These are phyloP conservation scores for Penicillium paradoxum DNA, from an alignment of 495 filamentous ascomycete genomes.

Conservation along the genomic window DNA sequence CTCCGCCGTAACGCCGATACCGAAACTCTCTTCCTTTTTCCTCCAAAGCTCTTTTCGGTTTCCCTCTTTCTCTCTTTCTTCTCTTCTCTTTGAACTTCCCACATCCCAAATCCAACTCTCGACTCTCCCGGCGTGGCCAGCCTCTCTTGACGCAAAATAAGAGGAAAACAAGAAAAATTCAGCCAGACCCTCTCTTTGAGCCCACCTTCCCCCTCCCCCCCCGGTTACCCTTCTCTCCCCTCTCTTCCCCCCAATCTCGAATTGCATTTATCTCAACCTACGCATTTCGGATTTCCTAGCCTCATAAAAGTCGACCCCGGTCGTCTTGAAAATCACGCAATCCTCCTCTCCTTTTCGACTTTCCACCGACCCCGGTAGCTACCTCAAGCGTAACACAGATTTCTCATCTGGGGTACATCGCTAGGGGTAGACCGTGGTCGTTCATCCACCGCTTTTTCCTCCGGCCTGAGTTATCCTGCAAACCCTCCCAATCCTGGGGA, in stretches of 20 bases:
- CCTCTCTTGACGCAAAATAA: neutral
- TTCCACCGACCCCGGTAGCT: conserved; percentile 32
- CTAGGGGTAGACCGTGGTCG: conserved; percentile 43
- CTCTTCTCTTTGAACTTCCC: conserved; percentile 1
- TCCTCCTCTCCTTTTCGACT: conserved; percentile 9
- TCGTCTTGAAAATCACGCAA: conserved; percentile 11
- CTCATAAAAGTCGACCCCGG: conserved; percentile 4
- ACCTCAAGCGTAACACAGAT: conserved; percentile 46
- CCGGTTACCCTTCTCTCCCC: conserved; percentile 1
- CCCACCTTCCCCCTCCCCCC: too few species aligned
- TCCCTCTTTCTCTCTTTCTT: conserved; percentile 7
- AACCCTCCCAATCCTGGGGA: neutral
- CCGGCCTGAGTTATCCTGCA: neutral
- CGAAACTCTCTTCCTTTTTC: conserved; percentile 13
- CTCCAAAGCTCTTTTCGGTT: conserved; percentile 12
- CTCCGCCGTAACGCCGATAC: conserved; percentile 14
- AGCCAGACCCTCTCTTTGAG: neutral
- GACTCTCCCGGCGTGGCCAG: neutral
- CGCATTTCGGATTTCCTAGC: neutral
- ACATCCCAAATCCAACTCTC: neutral
- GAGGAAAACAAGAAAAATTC: neutral
- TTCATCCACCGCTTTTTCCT: conserved; percentile 12
- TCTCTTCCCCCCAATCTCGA: conserved; percentile 1
- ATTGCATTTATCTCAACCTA: conserved; percentile 3
- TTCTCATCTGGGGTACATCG: conserved; percentile 39